phyloP scores from a whole-genome alignment of 164 flowering plant genomes.

The Cinnamomum micranthum region DNA sequence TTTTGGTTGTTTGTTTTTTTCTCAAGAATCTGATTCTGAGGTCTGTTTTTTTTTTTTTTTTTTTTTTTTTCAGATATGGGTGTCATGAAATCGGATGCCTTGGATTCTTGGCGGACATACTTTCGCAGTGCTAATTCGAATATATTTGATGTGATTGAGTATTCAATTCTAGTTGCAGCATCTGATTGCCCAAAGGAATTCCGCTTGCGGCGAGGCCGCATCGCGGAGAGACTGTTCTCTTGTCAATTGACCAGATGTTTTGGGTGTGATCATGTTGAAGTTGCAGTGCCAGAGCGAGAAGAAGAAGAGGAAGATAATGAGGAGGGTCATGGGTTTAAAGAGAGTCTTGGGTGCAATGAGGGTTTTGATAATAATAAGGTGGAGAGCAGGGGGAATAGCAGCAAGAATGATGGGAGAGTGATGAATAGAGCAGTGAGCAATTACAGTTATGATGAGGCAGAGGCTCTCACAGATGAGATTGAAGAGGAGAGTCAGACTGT shows the following conservation, averaged over 20 bases:
- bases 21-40: not conserved
- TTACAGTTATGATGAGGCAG: conserved; percentile 74
- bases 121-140: conserved; percentile 22
- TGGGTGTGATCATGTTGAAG: conserved; percentile 29
- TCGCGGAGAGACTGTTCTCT: conserved; percentile 32
- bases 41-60: not conserved
- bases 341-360: conserved; percentile 22
- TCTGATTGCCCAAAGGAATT: conserved; percentile 35
- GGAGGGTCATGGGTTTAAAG: conserved; percentile 18
- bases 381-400: conserved; percentile 54
- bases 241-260: conserved; percentile 20
- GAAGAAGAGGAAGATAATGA: conserved; percentile 23
- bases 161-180: conserved; percentile 32
- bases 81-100: conserved; percentile 7
- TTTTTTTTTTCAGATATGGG: conserved; percentile 1
- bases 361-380: conserved; percentile 32
- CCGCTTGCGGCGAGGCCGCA: conserved; percentile 25
- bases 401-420: conserved; percentile 27
- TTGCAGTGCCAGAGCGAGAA: conserved; percentile 11
- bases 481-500: conserved; percentile 57
- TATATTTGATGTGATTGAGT: conserved; percentile 36
- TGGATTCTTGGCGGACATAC: conserved; percentile 36
- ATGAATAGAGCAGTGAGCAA: conserved; percentile 37
- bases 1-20: no score
- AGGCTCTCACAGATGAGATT: conserved; percentile 84